These are phyloP conservation scores for Fulvia fulva DNA, from an alignment of 2,329 filamentous ascomycete genomes.

Conservation along the genomic window DNA sequence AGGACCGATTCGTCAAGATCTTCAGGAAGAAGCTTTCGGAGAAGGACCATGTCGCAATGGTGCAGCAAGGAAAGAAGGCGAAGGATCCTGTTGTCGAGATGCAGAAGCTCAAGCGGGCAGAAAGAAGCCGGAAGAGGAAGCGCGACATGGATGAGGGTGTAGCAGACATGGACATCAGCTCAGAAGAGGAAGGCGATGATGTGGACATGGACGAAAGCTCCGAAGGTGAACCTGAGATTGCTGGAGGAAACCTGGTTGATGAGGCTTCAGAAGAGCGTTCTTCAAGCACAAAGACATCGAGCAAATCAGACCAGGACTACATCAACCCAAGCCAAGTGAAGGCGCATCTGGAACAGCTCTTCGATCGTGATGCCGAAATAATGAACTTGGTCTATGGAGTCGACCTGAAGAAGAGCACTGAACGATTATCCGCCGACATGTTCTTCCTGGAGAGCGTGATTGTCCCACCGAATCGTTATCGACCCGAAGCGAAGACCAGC, in stretches of 20 bases:
- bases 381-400: slow-evolving; percentile 70
- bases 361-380: slow-evolving; percentile 82
- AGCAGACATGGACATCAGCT: slow-evolving; percentile 58
- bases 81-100: slow-evolving; percentile 66
- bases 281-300: slow-evolving; percentile 35
- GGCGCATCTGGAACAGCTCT: slow-evolving; percentile 71
- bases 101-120: slow-evolving; percentile 39
- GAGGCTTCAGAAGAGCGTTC: slow-evolving; percentile 42
- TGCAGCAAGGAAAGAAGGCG: slow-evolving; percentile 62
- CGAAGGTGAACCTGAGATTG: slow-evolving; percentile 32
- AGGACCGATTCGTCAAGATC: slow-evolving; percentile 88
- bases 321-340: slow-evolving; percentile 80
- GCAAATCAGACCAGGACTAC: slow-evolving; percentile 60
- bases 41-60: slow-evolving; percentile 76
- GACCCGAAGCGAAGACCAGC: slow-evolving; percentile 79
- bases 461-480: slow-evolving; percentile 87
- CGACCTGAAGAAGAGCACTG: slow-evolving; percentile 12
- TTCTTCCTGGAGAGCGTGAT: slow-evolving; percentile 87
- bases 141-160: slow-evolving; percentile 64
- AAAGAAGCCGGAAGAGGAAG: slow-evolving; percentile 40
- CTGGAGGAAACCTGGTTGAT: slow-evolving; percentile 51
- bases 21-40: slow-evolving; percentile 75
- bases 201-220: slow-evolving; percentile 39
- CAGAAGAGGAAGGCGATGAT: slow-evolving; percentile 38
- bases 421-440: slow-evolving; percentile 58